Conservation (phyloP, 768 basidiomycete genomes). For the Amanita muscaria region DNA sequence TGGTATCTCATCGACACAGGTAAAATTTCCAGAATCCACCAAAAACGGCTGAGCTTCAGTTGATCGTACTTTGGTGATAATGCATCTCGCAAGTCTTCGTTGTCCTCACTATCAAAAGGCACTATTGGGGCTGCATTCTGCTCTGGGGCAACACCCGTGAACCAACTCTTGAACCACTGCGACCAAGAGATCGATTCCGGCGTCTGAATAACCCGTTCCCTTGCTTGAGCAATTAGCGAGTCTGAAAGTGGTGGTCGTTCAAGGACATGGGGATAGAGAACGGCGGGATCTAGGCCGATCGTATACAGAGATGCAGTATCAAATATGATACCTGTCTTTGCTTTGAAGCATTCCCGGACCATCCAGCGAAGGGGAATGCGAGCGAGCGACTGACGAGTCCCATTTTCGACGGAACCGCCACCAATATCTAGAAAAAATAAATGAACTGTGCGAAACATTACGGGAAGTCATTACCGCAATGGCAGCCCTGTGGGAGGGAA, state of each 20-base stretch:
- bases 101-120: constrained; percentile 9
- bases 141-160: constrained; percentile 10
- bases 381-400: constrained; percentile 37
- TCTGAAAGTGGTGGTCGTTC: constrained; percentile 28
- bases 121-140: constrained; percentile 3
- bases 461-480: constrained; percentile 25
- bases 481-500: constrained; percentile 44
- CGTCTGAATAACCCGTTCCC: constrained; percentile 17
- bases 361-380: constrained; percentile 60
- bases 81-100: constrained; percentile 54
- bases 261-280: constrained; percentile 33
- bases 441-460: background rate
- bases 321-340: constrained; percentile 56
- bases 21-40: constrained; percentile 66
- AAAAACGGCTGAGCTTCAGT: constrained; percentile 32
- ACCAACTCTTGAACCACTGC: constrained; percentile 13
- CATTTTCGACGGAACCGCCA: constrained; percentile 46
- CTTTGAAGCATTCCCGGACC: constrained; percentile 60
- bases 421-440: constrained; percentile 35
- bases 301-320: constrained; percentile 33
- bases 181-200: constrained; percentile 19
- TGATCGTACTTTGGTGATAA: constrained; percentile 52
- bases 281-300: constrained; percentile 41
- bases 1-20: constrained; percentile 36
- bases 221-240: constrained; percentile 10